Percentiles rank a stretch among this genome's conserved stretches.
Conservation (phyloP, 2,329 filamentous ascomycete species). For the Fusarium verticillioides region DNA sequence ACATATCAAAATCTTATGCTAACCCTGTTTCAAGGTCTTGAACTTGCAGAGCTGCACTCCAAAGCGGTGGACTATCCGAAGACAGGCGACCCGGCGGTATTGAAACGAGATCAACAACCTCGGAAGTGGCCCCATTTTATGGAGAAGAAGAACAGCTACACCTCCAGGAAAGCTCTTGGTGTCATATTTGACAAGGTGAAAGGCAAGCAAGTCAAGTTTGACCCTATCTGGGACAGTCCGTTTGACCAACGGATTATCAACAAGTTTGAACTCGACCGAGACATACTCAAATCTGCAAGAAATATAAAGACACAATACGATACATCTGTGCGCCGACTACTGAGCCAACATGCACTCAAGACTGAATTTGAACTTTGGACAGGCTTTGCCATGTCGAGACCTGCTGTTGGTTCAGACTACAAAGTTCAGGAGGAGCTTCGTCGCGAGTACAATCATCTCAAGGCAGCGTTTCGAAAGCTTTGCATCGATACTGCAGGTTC, state of each 20-base stretch:
- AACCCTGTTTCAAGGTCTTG: slow-evolving; percentile 60
- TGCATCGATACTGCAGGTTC: slow-evolving; percentile 75
- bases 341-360: slow-evolving; percentile 83
- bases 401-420: slow-evolving; percentile 79
- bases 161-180: slow-evolving; percentile 78
- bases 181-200: slow-evolving; percentile 81
- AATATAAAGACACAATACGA: slow-evolving; percentile 84
- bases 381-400: slow-evolving; percentile 82
- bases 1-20: neutral
- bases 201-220: slow-evolving; percentile 69
- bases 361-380: slow-evolving; percentile 96
- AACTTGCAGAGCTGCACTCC: slow-evolving; percentile 84
- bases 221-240: slow-evolving; percentile 73
- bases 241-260: slow-evolving; percentile 82
- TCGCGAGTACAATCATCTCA: slow-evolving; percentile 72
- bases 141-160: slow-evolving; percentile 75
- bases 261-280: slow-evolving; percentile 66
- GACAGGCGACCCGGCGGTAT: slow-evolving; percentile 80
- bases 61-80: slow-evolving; percentile 95
- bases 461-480: slow-evolving; percentile 71
- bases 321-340: slow-evolving; percentile 76
- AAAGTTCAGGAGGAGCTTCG: slow-evolving; percentile 88
- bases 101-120: slow-evolving; percentile 70
- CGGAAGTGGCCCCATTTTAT: slow-evolving; percentile 86
- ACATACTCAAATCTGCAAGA: slow-evolving; percentile 67